Conservation (phyloP, 106 monocot species). For the Cymbidium sinense region DNA sequence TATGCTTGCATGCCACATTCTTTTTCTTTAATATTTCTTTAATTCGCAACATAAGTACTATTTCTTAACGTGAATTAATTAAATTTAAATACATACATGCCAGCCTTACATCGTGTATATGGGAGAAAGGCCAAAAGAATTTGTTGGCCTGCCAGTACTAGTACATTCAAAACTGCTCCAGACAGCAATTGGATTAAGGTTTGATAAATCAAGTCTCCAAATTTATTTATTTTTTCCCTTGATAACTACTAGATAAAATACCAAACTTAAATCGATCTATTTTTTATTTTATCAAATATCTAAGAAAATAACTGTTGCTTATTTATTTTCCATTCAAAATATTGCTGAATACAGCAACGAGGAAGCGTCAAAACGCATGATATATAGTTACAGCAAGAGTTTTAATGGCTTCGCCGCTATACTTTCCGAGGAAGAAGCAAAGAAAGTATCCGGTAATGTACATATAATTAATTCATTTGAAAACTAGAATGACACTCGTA, state of each 20-base stretch:
- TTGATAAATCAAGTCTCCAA: not conserved
- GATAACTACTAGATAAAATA: no score
- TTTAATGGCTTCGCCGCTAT: slow-evolving; percentile 30
- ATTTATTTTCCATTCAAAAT: not conserved
- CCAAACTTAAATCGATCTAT: no score
- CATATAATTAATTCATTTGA: not conserved
- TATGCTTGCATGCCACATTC: not conserved
- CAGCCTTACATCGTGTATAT: slow-evolving; percentile 4
- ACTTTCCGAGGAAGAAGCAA: slow-evolving; percentile 13
- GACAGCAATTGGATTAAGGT: not conserved
- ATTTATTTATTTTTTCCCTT: not conserved
- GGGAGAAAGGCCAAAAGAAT: not conserved
- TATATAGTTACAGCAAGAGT: slow-evolving; percentile 23
- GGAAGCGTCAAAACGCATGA: slow-evolving; percentile 1
- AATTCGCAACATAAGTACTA: not conserved
- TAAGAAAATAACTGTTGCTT: no score
- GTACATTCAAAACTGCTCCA: not conserved
- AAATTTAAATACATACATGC: not conserved
- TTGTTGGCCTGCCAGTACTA: not conserved
- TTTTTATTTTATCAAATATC: no score
- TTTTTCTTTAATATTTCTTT: not conserved
- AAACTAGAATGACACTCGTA: no score
- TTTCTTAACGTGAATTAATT: not conserved
- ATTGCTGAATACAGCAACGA: not conserved
- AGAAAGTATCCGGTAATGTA: slow-evolving; percentile 13